Evolutionary conservation across 2,329 filamentous ascomycete species (phyloP), one percentile per base, ranked within the genome.

Genomic region (Cadophora gregata): DNA sequence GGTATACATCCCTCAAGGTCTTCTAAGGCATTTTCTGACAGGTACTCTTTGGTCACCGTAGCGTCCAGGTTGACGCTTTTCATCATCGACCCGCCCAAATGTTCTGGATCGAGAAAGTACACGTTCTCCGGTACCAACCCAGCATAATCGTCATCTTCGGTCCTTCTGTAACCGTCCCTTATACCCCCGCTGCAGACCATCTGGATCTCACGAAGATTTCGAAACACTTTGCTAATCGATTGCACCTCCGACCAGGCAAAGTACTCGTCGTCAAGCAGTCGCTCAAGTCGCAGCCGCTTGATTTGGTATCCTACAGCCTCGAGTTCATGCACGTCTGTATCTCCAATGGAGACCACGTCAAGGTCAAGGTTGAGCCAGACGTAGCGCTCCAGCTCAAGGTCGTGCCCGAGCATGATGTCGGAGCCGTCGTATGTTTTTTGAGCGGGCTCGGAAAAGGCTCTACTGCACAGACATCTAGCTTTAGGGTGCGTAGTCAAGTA

Each of bases 1-100:
- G 51, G 51, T n/a, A 55, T 55, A 21, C 51, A 55, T 55, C 51
- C 51, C 51, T 55, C 51, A 55, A 55, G 51, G 51, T 55, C 51
- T 55, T 55, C 51, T 55, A 55, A 55, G 51, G 27, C 16, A 55
- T 33, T 55, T 33, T n/a, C 27, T 33, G 51, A 33, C 51, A 55
- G 51, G 51, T 55, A 55, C 27, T 55, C 51, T 55, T 55, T 55
- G 51, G 16, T 33, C 51, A 55, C 51, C 51, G 33, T 33, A 55
- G 51, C 27, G 16, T 55, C 51, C 51, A 55, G 27, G 51, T 55
- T 16, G 12, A 55, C 27, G 16, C 51, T 55, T 33, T 55, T 55
- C 51, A 55, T 55, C 27, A 33, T 55, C 51, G 51, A 33, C 29
- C 51, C 51, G 27, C 51, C 51, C 51, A 55, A 55, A 55, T 55